Conservation (phyloP, 2,329 filamentous ascomycete species). For the Hypoxylon sp. region DNA sequence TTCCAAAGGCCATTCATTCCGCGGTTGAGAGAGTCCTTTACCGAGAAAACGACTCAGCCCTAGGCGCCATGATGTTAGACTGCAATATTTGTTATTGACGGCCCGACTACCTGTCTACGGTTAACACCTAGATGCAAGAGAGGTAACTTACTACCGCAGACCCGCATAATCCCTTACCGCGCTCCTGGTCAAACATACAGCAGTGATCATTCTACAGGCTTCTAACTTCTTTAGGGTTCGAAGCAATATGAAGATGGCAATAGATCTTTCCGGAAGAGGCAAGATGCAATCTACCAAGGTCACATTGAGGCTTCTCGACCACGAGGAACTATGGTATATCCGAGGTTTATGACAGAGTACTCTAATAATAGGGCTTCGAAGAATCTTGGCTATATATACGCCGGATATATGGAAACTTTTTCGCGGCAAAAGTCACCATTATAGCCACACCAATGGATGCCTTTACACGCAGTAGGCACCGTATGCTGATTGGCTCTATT, state of each 20-base stretch:
- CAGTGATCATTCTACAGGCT: slow-evolving; percentile 1
- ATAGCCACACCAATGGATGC: slow-evolving; percentile 24
- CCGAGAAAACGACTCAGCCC: not conserved
- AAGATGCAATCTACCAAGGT: slow-evolving; percentile 3
- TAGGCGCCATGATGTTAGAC: slow-evolving; percentile 1
- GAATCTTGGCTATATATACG: slow-evolving; percentile 17
- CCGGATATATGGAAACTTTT: slow-evolving; percentile 27
- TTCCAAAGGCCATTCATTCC: not conserved
- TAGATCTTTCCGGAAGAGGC: slow-evolving; percentile 10
- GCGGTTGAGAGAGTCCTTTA: not conserved
- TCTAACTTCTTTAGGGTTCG: slow-evolving; percentile 17
- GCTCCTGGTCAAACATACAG: not conserved
- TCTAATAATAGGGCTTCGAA: not conserved
- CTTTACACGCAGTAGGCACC: not conserved
- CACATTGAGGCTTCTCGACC: slow-evolving; percentile 9
- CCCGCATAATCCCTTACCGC: not conserved
- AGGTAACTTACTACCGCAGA: not conserved
- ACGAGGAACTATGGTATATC: slow-evolving; percentile 2
- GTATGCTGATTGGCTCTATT: slow-evolving; percentile 12
- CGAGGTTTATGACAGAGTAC: not conserved
- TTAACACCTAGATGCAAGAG: not conserved
- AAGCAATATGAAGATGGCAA: slow-evolving; percentile 19
- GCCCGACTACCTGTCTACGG: slow-evolving; percentile 18
- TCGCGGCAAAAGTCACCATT: slow-evolving; percentile 29
- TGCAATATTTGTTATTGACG: slow-evolving; percentile 8